These are phyloP conservation scores for Chlamydomonas reinhardtii DNA, from an alignment of 163 green algal genomes.

Conservation along the genomic window DNA sequence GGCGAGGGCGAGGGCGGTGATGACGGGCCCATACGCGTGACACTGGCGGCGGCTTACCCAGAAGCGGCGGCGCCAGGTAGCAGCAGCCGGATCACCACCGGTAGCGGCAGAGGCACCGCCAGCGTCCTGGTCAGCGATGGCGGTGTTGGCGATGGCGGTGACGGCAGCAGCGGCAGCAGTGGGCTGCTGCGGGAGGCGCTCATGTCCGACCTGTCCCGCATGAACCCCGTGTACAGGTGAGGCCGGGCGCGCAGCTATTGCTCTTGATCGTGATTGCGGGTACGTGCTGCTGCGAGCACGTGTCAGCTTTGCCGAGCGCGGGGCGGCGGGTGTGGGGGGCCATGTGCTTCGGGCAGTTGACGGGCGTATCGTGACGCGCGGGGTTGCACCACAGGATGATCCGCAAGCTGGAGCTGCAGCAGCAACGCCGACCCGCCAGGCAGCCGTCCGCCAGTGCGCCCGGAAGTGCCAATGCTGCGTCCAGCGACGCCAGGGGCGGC, in stretches of 20 bases:
- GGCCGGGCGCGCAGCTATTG: neutral
- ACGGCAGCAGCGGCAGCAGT: neutral
- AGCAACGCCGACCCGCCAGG: neutral
- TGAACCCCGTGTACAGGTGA: conserved; percentile 41
- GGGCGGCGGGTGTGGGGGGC: no score
- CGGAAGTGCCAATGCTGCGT: neutral
- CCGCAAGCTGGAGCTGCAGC: conserved; percentile 37
- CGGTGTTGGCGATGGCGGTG: neutral
- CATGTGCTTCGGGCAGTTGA: no score
- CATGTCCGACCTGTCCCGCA: conserved; percentile 6
- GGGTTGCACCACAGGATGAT: conserved; percentile 42
- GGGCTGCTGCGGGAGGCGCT: conserved; percentile 25
- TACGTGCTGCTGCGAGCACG: no score
- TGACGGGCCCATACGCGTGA: neutral
- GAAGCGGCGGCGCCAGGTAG: neutral
- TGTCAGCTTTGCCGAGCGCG: no score
- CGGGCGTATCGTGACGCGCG: no score
- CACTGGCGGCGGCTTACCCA: no score
- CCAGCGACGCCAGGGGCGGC: neutral
- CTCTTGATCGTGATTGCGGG: no score
- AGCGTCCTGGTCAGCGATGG: neutral
- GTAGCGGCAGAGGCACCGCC: no score
- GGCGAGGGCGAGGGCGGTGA: no score
- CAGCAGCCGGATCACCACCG: neutral
- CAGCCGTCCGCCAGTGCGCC: neutral